These are phyloP conservation scores for Lactifluus subvellereus DNA, from an alignment of 768 basidiomycete genomes.

Conservation along the genomic window DNA sequence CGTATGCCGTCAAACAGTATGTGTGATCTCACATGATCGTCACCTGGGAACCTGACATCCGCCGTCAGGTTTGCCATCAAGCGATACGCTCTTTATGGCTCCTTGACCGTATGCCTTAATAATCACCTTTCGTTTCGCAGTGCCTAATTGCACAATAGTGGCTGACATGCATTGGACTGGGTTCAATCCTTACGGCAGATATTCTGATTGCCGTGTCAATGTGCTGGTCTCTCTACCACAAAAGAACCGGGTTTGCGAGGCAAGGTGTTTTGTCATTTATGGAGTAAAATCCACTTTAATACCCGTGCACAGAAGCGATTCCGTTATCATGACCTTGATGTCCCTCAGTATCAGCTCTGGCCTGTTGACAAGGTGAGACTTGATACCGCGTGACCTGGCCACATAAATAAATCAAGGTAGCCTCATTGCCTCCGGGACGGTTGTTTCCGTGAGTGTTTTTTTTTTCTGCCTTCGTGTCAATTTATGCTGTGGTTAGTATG, in stretches of 20 bases:
- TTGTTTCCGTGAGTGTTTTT: conserved; percentile 17
- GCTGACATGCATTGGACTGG: conserved; percentile 43
- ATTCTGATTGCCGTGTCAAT: conserved; percentile 44
- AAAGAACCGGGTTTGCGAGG: conserved; percentile 43
- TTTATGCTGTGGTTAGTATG: conserved; percentile 14
- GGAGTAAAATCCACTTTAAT: background rate
- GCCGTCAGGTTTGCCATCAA: conserved; percentile 28
- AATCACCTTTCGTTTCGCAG: background rate
- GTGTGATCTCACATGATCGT: conserved; percentile 12
- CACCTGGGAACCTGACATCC: conserved; percentile 1
- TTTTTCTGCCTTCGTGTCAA: background rate
- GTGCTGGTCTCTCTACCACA: conserved; percentile 44
- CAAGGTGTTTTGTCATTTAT: conserved; percentile 20
- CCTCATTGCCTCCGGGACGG: conserved; percentile 20
- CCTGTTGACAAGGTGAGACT: conserved; percentile 26
- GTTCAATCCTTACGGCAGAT: conserved; percentile 45
- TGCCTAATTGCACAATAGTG: conserved; percentile 31
- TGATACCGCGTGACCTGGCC: background rate
- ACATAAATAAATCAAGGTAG: conserved; percentile 3
- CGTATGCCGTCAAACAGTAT: conserved; percentile 44
- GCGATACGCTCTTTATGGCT: conserved; percentile 31
- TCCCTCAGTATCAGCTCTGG: conserved; percentile 29
- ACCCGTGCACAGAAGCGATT: conserved; percentile 27
- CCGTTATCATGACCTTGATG: conserved; percentile 27
- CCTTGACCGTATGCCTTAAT: conserved; percentile 31